Evolutionary conservation across 1,284 basidiomycete species (phyloP).

Genomic region (Schizophyllum amplum): DNA sequence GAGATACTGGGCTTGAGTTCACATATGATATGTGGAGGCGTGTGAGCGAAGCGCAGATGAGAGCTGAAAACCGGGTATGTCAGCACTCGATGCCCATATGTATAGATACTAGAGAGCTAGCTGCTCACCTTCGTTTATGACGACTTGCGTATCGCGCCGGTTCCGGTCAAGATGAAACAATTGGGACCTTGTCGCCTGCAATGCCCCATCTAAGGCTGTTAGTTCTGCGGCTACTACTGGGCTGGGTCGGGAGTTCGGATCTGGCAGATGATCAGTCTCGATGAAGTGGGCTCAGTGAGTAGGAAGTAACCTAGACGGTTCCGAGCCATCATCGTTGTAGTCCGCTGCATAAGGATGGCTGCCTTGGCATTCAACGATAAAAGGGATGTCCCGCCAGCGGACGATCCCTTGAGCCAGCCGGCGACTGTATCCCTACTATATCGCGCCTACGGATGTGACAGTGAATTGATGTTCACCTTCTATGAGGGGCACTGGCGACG

Average conservation of each 20-base stretch:
- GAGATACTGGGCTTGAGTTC: not conserved
- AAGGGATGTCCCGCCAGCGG: not conserved
- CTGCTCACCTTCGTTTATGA: not conserved
- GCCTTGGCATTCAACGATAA: not conserved
- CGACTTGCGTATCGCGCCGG: not conserved
- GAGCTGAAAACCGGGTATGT: not conserved
- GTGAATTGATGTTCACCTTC: too few relatives aligned
- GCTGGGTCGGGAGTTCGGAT: not conserved
- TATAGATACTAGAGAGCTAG: not conserved
- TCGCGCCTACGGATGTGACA: not conserved
- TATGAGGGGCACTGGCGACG: too few relatives aligned
- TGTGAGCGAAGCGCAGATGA: not conserved
- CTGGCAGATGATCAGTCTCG: not conserved
- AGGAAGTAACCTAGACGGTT: not conserved
- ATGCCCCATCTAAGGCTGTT: not conserved
- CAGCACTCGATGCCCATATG: too few relatives aligned
- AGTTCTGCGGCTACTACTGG: not conserved
- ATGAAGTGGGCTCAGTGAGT: not conserved
- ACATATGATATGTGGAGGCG: not conserved
- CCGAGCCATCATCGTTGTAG: not conserved
- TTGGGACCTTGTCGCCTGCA: not conserved
- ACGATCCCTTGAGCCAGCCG: not conserved
- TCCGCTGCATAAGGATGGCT: not conserved
- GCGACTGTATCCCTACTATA: not conserved
- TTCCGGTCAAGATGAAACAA: not conserved